Evolutionary conservation across 73 alveolate species (phyloP).

Genomic region (Breviolum minutum): DNA sequence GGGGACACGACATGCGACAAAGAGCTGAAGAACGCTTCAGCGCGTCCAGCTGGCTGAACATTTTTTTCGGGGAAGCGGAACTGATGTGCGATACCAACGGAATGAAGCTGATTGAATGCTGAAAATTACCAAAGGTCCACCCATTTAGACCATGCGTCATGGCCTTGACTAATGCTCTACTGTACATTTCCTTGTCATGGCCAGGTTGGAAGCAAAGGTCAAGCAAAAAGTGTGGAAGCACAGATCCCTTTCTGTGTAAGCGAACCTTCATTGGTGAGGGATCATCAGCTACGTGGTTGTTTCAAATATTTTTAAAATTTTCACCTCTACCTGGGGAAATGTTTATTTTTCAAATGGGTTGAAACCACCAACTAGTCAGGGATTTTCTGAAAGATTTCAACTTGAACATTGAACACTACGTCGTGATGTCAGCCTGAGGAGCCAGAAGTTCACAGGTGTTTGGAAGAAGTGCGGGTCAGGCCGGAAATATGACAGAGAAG

Average conservation of each 20-base stretch:
- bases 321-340: no score
- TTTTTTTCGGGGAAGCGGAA: no score
- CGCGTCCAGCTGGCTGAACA: not conserved
- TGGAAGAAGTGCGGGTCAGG: constrained; percentile 77
- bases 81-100: no score
- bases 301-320: no score
- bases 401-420: not conserved
- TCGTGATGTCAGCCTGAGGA: constrained; percentile 12
- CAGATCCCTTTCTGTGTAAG: not conserved
- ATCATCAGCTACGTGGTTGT: no score
- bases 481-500: not conserved
- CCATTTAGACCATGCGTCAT: not conserved
- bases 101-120: no score
- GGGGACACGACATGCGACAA: constrained; percentile 84
- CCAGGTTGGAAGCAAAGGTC: constrained; percentile 73
- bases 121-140: no score
- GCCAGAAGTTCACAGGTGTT: constrained; percentile 46
- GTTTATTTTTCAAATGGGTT: no score
- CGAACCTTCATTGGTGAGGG: no score
- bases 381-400: not conserved
- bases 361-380: no score
- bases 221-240: constrained; percentile 60
- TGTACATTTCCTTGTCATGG: not conserved
- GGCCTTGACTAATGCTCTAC: no score
- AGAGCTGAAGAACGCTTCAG: constrained; percentile 84